Conservation (phyloP, 2,329 filamentous ascomycete genomes). For the Drechslerella coelobrocha region DNA sequence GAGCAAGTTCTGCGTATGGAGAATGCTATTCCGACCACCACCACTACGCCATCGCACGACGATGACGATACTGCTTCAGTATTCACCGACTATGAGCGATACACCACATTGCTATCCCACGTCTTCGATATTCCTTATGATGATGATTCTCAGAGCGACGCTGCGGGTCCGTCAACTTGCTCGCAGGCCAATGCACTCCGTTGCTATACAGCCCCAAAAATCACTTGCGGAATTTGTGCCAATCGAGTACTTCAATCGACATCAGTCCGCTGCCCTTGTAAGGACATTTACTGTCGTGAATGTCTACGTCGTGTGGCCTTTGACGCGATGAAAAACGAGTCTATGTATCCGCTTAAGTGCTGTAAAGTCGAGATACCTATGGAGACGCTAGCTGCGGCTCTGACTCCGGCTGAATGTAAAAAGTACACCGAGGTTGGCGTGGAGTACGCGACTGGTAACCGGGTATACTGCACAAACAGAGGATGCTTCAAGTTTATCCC, state of each 20-base stretch:
- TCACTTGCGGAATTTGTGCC: slow-evolving; percentile 30
- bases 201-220: slow-evolving; percentile 12
- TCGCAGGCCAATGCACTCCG: slow-evolving; percentile 8
- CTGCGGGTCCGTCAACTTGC: slow-evolving; percentile 5
- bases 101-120: slow-evolving; percentile 1
- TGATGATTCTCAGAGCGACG: neutral
- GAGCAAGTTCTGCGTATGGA: slow-evolving; percentile 26
- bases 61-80: slow-evolving; percentile 17
- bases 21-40: neutral
- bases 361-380: slow-evolving; percentile 17
- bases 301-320: slow-evolving; percentile 25
- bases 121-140: neutral
- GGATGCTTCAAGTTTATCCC: slow-evolving; percentile 32
- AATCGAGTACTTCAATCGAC: neutral
- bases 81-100: slow-evolving; percentile 19
- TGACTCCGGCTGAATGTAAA: slow-evolving; percentile 15
- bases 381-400: neutral
- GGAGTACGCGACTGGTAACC: slow-evolving; percentile 17
- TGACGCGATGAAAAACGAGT: slow-evolving; percentile 35
- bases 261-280: slow-evolving; percentile 5
- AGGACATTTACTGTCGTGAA: slow-evolving; percentile 17
- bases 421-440: slow-evolving; percentile 7
- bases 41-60: neutral
- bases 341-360: slow-evolving; percentile 32
- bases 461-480: slow-evolving; percentile 38